Conservation (phyloP, 768 basidiomycete genomes). For the Podaxis sp. region DNA sequence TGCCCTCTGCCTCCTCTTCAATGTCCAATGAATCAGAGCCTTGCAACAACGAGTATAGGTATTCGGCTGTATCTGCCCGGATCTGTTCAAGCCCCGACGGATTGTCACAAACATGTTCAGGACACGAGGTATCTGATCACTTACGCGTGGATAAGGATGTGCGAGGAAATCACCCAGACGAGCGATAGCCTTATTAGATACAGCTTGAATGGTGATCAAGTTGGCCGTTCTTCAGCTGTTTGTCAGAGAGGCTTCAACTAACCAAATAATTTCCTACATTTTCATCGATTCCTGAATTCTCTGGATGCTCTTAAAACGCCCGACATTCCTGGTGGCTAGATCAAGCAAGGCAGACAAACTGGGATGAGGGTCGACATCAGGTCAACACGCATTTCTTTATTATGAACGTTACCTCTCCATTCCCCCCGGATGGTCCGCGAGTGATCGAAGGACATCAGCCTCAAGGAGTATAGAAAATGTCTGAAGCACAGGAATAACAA, state of each 20-base stretch:
- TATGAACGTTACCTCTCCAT: slow-evolving; percentile 46
- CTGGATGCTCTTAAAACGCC: slow-evolving; percentile 78
- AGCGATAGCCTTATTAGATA: slow-evolving; percentile 44
- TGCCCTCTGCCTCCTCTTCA: slow-evolving; percentile 63
- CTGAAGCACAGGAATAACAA: slow-evolving; percentile 83
- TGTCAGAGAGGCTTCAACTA: slow-evolving; percentile 10
- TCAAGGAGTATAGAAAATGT: slow-evolving; percentile 75
- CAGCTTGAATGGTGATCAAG: slow-evolving; percentile 51
- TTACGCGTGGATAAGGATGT: slow-evolving; percentile 81
- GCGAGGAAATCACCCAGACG: slow-evolving; percentile 61
- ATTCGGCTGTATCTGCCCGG: slow-evolving; percentile 79
- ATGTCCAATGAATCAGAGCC: slow-evolving; percentile 61
- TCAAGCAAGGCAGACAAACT: slow-evolving; percentile 58
- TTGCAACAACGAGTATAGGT: slow-evolving; percentile 77
- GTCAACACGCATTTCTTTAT: slow-evolving; percentile 38
- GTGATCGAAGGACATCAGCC: slow-evolving; percentile 53
- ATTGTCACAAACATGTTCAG: slow-evolving; percentile 16
- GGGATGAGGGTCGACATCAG: slow-evolving; percentile 33
- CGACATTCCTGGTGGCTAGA: slow-evolving; percentile 61
- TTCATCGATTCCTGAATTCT: slow-evolving; percentile 82
- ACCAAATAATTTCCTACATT: slow-evolving; percentile 51
- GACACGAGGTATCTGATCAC: slow-evolving; percentile 22
- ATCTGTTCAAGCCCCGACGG: slow-evolving; percentile 45
- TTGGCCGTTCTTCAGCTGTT: slow-evolving; percentile 55
- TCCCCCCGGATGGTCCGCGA: slow-evolving; percentile 48